Evolutionary conservation across 1,284 basidiomycete species (phyloP).

Genomic region (Baeospora myosura): DNA sequence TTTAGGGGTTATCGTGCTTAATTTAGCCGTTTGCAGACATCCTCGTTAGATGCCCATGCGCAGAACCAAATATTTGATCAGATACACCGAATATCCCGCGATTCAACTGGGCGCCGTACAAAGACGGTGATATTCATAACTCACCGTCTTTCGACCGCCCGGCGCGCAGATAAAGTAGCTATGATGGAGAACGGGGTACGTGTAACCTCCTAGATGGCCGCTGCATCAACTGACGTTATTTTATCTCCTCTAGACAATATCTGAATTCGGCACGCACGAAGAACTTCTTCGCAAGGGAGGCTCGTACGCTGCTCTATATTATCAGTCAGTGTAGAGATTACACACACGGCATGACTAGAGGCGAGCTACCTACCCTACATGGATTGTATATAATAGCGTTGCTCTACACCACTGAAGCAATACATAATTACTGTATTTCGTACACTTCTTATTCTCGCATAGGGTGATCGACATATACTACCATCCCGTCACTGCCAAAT

Average conservation of each 20-base stretch:
- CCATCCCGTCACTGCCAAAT: slow-evolving; percentile 50
- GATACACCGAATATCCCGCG: slow-evolving; percentile 53
- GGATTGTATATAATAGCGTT: slow-evolving; percentile 2
- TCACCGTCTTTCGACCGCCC: slow-evolving; percentile 72
- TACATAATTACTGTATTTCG: too few species aligned
- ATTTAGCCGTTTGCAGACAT: slow-evolving; percentile 41
- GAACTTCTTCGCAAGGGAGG: slow-evolving; percentile 58
- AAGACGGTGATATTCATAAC: slow-evolving; percentile 82
- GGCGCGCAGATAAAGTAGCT: slow-evolving; percentile 74
- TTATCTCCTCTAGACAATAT: slow-evolving; percentile 47
- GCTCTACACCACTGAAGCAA: neutral
- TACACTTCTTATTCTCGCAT: too few species aligned
- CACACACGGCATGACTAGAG: too few species aligned
- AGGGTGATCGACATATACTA: slow-evolving; percentile 59
- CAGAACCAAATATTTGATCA: slow-evolving; percentile 74
- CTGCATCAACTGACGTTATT: slow-evolving; percentile 13
- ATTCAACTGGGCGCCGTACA: slow-evolving; percentile 42
- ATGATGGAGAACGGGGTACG: slow-evolving; percentile 80
- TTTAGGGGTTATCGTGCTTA: neutral
- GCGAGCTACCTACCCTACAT: too few species aligned
- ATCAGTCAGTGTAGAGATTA: slow-evolving; percentile 48
- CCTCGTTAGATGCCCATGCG: slow-evolving; percentile 73
- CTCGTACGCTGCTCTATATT: slow-evolving; percentile 64
- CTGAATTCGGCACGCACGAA: slow-evolving; percentile 74
- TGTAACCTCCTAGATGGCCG: slow-evolving; percentile 12